Base-by-base conservation (phyloP, 495 filamentous ascomycete species). In the Ascobolus immersus region DNA sequence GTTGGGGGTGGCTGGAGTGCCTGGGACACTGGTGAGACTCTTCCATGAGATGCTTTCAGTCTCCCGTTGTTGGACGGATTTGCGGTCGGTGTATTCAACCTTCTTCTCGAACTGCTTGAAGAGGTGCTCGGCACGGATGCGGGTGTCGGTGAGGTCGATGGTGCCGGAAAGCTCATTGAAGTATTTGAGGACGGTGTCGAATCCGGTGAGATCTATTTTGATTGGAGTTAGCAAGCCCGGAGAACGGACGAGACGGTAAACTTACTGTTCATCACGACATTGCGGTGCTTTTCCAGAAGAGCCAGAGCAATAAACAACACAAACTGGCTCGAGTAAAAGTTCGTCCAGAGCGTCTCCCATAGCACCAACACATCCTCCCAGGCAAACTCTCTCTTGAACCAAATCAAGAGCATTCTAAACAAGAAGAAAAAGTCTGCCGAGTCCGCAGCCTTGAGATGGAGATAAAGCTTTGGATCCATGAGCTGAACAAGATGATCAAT, bases 361-460 rank as follows among this genome's bases (percentile, higher is more conserved):
- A 96, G 59, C 14, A 74, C 69, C 20, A 94, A 57, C 19, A 90
- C 66, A 47, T 93, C 78, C 24, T 58, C 48, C 77, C 80, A 94
- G 44, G 67, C 61, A 44, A 94, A 96, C 54, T 96, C 86, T 3
- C 86, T 75, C 56, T 96, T 94, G 54, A 82, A 96, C 84, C 84
- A 94, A 13, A 96, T 86, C 0, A 96, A 60, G 17, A 96, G 59
- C 82, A 93, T 93, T 17, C 86, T 72, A 64, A 94, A 96, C 61
- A 94, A 94, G 60, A 96, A 96, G 53, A 96, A 96, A 55, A 94
- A 96, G 53, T 96, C 94, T 13, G 86, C 94, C 44, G 71, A 79
- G 40, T 94, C 89, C 17, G 82, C 79, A 5, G 62, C 68, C 47
- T 91, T 67, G 0, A 96, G 62, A 47, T 96, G 86, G 7, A 77